phyloP scores from a whole-genome alignment of 2,329 filamentous ascomycete species.

The Pseudogymnoascus sp. region DNA sequence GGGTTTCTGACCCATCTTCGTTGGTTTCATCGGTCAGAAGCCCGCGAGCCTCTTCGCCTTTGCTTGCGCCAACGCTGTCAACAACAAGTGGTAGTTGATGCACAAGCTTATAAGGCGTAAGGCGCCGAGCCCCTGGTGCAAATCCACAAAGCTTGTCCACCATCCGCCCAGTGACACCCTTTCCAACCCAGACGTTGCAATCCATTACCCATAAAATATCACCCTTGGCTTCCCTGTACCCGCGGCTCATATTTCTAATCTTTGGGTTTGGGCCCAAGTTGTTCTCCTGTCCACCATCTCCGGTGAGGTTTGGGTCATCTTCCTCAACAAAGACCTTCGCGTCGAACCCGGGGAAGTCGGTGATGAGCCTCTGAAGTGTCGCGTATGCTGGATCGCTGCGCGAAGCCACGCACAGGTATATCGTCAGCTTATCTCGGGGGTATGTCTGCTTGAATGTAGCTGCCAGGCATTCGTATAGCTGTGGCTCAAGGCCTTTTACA shows the following conservation, averaged over 20 bases:
- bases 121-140: conserved; percentile 36
- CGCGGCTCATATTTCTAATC: conserved; percentile 90
- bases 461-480: conserved; percentile 84
- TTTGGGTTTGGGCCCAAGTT: conserved; percentile 93
- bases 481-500: conserved; percentile 83
- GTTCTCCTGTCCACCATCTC: conserved; percentile 38
- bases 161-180: conserved; percentile 74
- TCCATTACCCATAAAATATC: conserved; percentile 93
- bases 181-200: conserved; percentile 89
- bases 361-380: conserved; percentile 60
- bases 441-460: conserved; percentile 80
- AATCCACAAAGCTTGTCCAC: conserved; percentile 77
- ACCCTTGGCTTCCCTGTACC: conserved; percentile 78
- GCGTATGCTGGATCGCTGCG: conserved; percentile 68
- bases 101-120: conserved; percentile 74
- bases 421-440: conserved; percentile 63
- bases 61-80: conserved; percentile 48
- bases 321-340: conserved; percentile 70
- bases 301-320: conserved; percentile 63
- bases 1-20: conserved; percentile 20
- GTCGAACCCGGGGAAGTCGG: conserved; percentile 65
- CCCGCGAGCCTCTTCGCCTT: conserved; percentile 18
- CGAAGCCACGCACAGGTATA: conserved; percentile 74
- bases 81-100: conserved; percentile 87
- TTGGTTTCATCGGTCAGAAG: conserved; percentile 19